A percentile compares a stretch with the other conserved stretches of the same genome.
phyloP scores from a whole-genome alignment of 2,329 filamentous ascomycete genomes.

The Exophiala lecanii-corni region DNA sequence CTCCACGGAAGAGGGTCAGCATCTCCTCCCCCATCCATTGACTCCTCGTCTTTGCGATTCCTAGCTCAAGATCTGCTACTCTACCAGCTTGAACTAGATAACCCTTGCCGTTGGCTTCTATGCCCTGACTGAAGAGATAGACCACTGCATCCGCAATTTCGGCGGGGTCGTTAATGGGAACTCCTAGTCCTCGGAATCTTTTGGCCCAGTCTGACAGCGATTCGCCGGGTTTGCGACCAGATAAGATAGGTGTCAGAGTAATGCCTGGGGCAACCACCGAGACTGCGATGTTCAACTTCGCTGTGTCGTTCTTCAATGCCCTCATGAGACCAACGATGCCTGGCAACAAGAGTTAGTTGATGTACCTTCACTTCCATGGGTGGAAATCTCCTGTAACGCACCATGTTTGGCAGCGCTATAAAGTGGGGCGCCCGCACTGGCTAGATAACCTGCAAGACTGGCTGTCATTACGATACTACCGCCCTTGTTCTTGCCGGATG shows the following conservation, averaged over 20 bases:
- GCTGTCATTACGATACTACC: constrained; percentile 47
- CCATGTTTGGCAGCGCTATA: constrained; percentile 50
- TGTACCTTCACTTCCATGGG: background rate
- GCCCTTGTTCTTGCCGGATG: constrained; percentile 30
- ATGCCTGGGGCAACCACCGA: constrained; percentile 47
- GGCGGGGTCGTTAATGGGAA: constrained; percentile 45
- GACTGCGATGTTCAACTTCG: constrained; percentile 42
- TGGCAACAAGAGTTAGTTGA: constrained; percentile 9
- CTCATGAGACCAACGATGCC: constrained; percentile 48
- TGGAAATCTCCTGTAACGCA: constrained; percentile 25
- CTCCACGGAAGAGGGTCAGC: constrained; percentile 45
- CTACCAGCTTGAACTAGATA: constrained; percentile 43
- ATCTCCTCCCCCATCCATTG: constrained; percentile 50
- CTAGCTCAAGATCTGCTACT: constrained; percentile 43
- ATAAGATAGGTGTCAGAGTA: constrained; percentile 44
- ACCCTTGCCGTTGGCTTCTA: constrained; percentile 43
- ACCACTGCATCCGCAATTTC: constrained; percentile 43
- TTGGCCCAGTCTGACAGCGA: constrained; percentile 38
- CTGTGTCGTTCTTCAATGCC: constrained; percentile 46
- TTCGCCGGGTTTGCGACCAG: constrained; percentile 31
- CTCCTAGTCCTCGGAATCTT: constrained; percentile 41
- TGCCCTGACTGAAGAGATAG: constrained; percentile 42
- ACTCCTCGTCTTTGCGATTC: constrained; percentile 42
- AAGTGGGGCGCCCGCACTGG: constrained; percentile 43
- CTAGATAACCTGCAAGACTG: constrained; percentile 47